Evolutionary conservation across 2,329 filamentous ascomycete species (phyloP).

Genomic region (Verticillium isaacii): DNA sequence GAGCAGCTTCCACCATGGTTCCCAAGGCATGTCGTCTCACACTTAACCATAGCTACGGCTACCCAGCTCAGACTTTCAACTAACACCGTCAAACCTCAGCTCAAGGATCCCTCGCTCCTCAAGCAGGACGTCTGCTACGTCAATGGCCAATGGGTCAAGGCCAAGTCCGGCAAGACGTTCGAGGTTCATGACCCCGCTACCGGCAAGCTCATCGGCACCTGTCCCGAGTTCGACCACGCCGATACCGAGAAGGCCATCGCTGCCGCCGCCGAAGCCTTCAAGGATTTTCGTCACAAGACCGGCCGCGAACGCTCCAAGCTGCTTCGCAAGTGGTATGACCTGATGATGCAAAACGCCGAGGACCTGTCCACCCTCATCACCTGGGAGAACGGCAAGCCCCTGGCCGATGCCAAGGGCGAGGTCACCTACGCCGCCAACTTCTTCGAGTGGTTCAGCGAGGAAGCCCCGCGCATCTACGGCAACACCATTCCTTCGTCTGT

Average conservation of each 20-base stretch:
- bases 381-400: constrained; percentile 85
- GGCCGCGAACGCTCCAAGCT: constrained; percentile 71
- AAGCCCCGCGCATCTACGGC: constrained; percentile 70
- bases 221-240: constrained; percentile 74
- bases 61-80: background rate
- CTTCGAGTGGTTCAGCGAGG: constrained; percentile 78
- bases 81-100: constrained; percentile 34
- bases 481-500: constrained; percentile 68
- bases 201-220: constrained; percentile 73
- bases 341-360: constrained; percentile 72
- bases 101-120: constrained; percentile 75
- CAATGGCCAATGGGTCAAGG: constrained; percentile 87
- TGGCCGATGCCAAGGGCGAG: constrained; percentile 70
- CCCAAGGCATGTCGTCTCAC: constrained; percentile 30
- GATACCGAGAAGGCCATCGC: constrained; percentile 80
- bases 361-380: constrained; percentile 81
- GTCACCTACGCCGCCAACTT: constrained; percentile 69
- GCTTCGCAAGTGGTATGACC: constrained; percentile 75
- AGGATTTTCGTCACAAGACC: constrained; percentile 64
- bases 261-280: constrained; percentile 74
- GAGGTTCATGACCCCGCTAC: constrained; percentile 83
- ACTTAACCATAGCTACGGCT: background rate
- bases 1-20: constrained; percentile 42
- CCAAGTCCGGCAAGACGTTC: constrained; percentile 86
- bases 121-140: constrained; percentile 81